A percentile compares a stretch with the other conserved stretches of the same genome.
These are phyloP conservation scores for Fusarium bactridioides DNA, from an alignment of 2,329 filamentous ascomycete genomes.

Conservation along the genomic window DNA sequence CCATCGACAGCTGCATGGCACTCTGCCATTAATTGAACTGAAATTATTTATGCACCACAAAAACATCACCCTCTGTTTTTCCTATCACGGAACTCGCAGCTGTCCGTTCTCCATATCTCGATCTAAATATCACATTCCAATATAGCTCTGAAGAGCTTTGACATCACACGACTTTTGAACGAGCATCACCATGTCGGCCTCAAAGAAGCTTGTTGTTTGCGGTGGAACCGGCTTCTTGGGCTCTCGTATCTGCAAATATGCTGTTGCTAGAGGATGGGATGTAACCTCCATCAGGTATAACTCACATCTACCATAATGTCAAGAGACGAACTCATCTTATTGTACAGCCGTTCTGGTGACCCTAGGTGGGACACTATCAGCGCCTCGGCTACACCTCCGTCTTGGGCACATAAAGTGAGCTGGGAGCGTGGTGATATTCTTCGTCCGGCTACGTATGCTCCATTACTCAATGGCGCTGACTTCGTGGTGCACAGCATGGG, in stretches of 20 bases:
- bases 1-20: slow-evolving; percentile 7
- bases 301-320: not conserved
- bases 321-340: slow-evolving; percentile 27
- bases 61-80: not conserved
- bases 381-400: slow-evolving; percentile 72
- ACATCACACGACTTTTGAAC: slow-evolving; percentile 35
- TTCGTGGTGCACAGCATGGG: slow-evolving; percentile 96
- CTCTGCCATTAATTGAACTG: not conserved
- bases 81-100: not conserved
- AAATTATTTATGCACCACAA: slow-evolving; percentile 18
- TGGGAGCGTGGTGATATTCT: slow-evolving; percentile 93
- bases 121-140: not conserved
- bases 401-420: slow-evolving; percentile 82
- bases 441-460: slow-evolving; percentile 78
- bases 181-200: slow-evolving; percentile 58
- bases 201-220: slow-evolving; percentile 86
- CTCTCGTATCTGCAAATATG: slow-evolving; percentile 88
- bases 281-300: slow-evolving; percentile 88
- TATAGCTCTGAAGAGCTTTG: slow-evolving; percentile 1
- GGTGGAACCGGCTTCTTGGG: slow-evolving; percentile 94
- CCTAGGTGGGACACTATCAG: slow-evolving; percentile 85
- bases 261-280: slow-evolving; percentile 84
- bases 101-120: not conserved
- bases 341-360: slow-evolving; percentile 81
- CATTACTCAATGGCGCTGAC: slow-evolving; percentile 78